phyloP scores from a whole-genome alignment of 2,329 filamentous ascomycete species.

The Ophiostoma triangulosporum region DNA sequence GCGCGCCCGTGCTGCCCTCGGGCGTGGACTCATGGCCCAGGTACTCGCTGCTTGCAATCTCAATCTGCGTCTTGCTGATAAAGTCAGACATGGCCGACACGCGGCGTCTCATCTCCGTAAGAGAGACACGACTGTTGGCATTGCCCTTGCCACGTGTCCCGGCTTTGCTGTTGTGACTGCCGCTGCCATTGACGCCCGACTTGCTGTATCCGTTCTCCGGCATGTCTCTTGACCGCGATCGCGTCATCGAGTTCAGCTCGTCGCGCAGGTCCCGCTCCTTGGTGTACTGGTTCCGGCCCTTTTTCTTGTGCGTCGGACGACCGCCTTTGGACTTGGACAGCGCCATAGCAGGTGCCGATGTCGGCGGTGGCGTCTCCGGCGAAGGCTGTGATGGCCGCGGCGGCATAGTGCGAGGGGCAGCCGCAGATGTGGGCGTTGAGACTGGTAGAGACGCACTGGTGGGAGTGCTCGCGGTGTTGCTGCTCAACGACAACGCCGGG shows the following conservation, averaged over 20 bases:
- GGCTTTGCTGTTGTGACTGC: conserved; percentile 30
- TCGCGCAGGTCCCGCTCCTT: conserved; percentile 52
- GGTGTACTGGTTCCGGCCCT: conserved; percentile 71
- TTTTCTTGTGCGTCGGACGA: conserved; percentile 50
- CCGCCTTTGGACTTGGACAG: conserved; percentile 47
- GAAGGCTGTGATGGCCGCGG: conserved; percentile 32
- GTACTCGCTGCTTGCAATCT: conserved; percentile 53
- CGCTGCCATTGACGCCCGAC: conserved; percentile 18
- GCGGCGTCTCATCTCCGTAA: conserved; percentile 78
- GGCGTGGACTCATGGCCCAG: neutral
- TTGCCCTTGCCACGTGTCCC: conserved; percentile 38
- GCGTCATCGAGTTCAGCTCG: conserved; percentile 39
- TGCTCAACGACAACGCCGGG: conserved; percentile 10
- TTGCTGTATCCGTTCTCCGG: conserved; percentile 28
- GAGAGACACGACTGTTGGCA: conserved; percentile 57
- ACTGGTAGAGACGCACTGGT: conserved; percentile 10
- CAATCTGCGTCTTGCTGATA: conserved; percentile 77
- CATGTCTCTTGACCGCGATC: conserved; percentile 39
- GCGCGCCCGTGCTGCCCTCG: conserved; percentile 17
- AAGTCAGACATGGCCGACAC: conserved; percentile 79
- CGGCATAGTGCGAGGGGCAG: conserved; percentile 25
- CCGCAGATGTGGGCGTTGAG: conserved; percentile 10
- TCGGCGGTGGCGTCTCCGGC: conserved; percentile 34
- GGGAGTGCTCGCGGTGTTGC: conserved; percentile 8
- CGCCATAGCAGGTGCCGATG: conserved; percentile 25